Evolutionary conservation across 2,329 filamentous ascomycete genomes (phyloP), one percentile per base, ranked within the genome.

Genomic region (Rhynchosporium graminicola): DNA sequence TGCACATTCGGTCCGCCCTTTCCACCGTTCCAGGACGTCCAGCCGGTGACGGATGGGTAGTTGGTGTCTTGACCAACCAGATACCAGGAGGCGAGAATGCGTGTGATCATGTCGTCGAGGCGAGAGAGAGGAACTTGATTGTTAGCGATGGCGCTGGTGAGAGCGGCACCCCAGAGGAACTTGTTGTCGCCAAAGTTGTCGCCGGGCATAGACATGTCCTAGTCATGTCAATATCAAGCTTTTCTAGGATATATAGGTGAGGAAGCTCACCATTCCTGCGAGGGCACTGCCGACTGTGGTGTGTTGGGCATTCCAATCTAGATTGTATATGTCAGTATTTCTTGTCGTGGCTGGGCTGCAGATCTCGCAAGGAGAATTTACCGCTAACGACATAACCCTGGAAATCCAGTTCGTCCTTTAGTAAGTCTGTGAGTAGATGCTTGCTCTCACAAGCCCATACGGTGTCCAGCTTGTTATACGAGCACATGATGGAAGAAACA

Each of bases 161-260:
- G 80, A 64, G 78, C 77, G 9, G 78, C 74, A 0, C 85, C 85
- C 84, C 85, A 87, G 43, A 82, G 78, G 3, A 84, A 73, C 15
- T 65, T 65, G 38, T 76, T 76, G 51, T 80, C 78, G 72, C 83
- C 84, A 70, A 75, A 85, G 69, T 83, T 79, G 58, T 78, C 85
- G 62, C 91, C 91, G 0, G 89, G 89, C 89, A 94, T 94, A 2
- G 87, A 86, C 89, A 92, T 91, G 74, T 94, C 72, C 69, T 72
- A 31, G n/a, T 31, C 28, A 20, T 42, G n/a, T 67, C 48, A 65
- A 46, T 33, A 6, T 8, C n/a, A n/a, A 28, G 13, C 26, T 15
- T 20, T 20, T 20, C 20, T n/a, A 42, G 13, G 20, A 55, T 6
- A 40, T 42, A 15, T 4, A 12, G 48, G 10, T 31, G 31, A 48